Evolutionary conservation across 2,329 filamentous ascomycete genomes (phyloP).

Genomic region (Diplodia seriata): DNA sequence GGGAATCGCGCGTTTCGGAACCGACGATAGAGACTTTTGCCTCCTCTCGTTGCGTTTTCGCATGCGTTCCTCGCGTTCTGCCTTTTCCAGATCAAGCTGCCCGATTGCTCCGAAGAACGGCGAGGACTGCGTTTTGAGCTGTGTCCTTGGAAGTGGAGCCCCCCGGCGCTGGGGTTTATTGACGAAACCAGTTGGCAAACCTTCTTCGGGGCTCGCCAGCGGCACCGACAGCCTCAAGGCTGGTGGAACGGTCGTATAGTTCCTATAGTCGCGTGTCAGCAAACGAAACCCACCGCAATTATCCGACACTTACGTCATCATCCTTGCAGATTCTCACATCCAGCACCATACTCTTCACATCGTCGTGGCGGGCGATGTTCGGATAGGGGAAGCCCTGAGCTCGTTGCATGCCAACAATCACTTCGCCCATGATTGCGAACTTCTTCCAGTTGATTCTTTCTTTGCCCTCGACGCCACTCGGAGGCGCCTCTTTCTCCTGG

Average conservation of each 20-base stretch:
- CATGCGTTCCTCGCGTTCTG: slow-evolving; percentile 18
- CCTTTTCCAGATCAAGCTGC: slow-evolving; percentile 23
- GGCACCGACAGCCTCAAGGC: slow-evolving; percentile 51
- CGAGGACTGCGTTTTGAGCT: slow-evolving; percentile 26
- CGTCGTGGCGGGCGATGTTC: slow-evolving; percentile 72
- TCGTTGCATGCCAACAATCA: slow-evolving; percentile 87
- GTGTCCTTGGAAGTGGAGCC: slow-evolving; percentile 29
- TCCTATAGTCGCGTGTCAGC: slow-evolving; percentile 52
- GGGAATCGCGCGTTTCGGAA: slow-evolving; percentile 18
- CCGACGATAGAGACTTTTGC: slow-evolving; percentile 14
- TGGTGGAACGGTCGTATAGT: slow-evolving; percentile 64
- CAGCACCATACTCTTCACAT: slow-evolving; percentile 75
- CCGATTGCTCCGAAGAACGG: slow-evolving; percentile 29
- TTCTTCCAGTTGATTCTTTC: slow-evolving; percentile 95
- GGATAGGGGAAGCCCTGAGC: slow-evolving; percentile 87
- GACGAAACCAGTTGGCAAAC: slow-evolving; percentile 32
- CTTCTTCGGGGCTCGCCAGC: slow-evolving; percentile 30
- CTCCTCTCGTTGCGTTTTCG: slow-evolving; percentile 22
- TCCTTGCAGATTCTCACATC: slow-evolving; percentile 83
- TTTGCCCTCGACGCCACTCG: slow-evolving; percentile 49
- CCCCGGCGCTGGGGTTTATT: slow-evolving; percentile 30
- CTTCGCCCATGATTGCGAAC: slow-evolving; percentile 94
- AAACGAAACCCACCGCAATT: slow-evolving; percentile 5
- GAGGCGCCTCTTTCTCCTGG: slow-evolving; percentile 53
- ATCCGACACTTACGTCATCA: slow-evolving; percentile 74